phyloP scores from a whole-genome alignment of 495 filamentous ascomycete species.

The Hypoxylon intermedium region DNA sequence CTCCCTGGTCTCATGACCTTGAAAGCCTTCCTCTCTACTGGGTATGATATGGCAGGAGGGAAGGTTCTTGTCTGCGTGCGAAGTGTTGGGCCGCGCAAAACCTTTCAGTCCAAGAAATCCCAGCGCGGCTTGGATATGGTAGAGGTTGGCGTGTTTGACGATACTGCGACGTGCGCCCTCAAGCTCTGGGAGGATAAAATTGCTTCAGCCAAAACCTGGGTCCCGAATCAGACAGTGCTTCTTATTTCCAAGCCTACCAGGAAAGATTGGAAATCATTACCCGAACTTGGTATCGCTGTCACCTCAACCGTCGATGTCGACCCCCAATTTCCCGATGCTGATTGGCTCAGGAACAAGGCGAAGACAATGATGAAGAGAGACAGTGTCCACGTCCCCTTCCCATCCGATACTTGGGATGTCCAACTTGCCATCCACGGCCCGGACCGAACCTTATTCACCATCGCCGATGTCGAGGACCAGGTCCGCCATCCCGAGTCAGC shows the following conservation, averaged over 20 bases:
- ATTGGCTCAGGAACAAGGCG: slow-evolving; percentile 63
- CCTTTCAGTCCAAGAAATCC: slow-evolving; percentile 57
- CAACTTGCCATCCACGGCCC: slow-evolving; percentile 53
- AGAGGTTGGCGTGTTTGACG: slow-evolving; percentile 65
- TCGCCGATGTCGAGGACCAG: slow-evolving; percentile 68
- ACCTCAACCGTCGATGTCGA: slow-evolving; percentile 64
- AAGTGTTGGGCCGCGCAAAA: slow-evolving; percentile 60
- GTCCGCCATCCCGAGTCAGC: slow-evolving; percentile 44
- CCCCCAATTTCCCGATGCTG: slow-evolving; percentile 62
- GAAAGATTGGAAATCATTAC: slow-evolving; percentile 37
- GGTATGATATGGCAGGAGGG: slow-evolving; percentile 56
- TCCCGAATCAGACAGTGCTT: slow-evolving; percentile 61
- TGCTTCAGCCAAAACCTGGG: slow-evolving; percentile 58
- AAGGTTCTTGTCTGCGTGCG: slow-evolving; percentile 64
- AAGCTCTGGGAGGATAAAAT: slow-evolving; percentile 62
- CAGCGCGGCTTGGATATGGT: slow-evolving; percentile 50
- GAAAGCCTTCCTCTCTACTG: slow-evolving; percentile 59
- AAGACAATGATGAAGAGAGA: slow-evolving; percentile 59
- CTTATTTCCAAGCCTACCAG: slow-evolving; percentile 62
- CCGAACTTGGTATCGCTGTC: slow-evolving; percentile 52
- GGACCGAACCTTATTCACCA: slow-evolving; percentile 59
- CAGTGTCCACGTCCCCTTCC: slow-evolving; percentile 60
- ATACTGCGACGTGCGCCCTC: slow-evolving; percentile 61
- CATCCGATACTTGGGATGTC: slow-evolving; percentile 59
- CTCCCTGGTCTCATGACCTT: slow-evolving; percentile 62